A percentile compares a stretch with the other conserved stretches of the same genome.
phyloP scores from a whole-genome alignment of 1,284 basidiomycete species.

The Ceratobasidium sp. region DNA sequence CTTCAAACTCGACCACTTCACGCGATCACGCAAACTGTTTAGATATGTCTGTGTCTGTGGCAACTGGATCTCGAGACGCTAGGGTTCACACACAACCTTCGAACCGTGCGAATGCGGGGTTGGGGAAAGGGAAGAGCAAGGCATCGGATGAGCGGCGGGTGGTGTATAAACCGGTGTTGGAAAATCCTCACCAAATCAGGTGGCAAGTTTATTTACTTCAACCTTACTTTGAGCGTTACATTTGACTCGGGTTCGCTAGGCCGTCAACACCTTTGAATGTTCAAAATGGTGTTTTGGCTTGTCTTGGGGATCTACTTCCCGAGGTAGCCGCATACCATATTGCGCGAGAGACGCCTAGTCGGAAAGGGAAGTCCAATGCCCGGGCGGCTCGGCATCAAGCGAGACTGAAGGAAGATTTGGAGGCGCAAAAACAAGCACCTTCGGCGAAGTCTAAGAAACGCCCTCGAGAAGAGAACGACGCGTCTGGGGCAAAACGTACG shows the following conservation, averaged over 20 bases:
- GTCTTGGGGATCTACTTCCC: constrained; percentile 63
- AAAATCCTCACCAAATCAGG: constrained; percentile 76
- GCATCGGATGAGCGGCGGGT: constrained; percentile 62
- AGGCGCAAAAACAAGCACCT: constrained; percentile 47
- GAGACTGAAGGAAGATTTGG: constrained; percentile 24
- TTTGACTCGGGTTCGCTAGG: constrained; percentile 61
- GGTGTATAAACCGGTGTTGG: constrained; percentile 76
- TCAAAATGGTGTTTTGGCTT: constrained; percentile 71
- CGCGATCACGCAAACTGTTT: too few relatives aligned
- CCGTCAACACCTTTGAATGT: constrained; percentile 72
- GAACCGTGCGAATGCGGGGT: constrained; percentile 35
- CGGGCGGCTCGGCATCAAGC: constrained; percentile 33
- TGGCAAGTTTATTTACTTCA: constrained; percentile 64
- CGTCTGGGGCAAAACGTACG: constrained; percentile 14
- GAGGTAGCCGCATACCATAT: constrained; percentile 62
- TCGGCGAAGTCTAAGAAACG: constrained; percentile 32
- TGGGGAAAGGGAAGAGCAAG: constrained; percentile 43
- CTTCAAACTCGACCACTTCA: too few relatives aligned
- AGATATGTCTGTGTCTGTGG: constrained; percentile 17
- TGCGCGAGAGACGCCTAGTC: constrained; percentile 54
- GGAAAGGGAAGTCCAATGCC: constrained; percentile 55
- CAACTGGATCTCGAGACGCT: constrained; percentile 38
- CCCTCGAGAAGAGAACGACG: constrained; percentile 21
- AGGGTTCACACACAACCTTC: constrained; percentile 41
- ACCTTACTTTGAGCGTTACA: constrained; percentile 24